phyloP scores from a whole-genome alignment of 768 basidiomycete species.

The Termitomyces sp. region DNA sequence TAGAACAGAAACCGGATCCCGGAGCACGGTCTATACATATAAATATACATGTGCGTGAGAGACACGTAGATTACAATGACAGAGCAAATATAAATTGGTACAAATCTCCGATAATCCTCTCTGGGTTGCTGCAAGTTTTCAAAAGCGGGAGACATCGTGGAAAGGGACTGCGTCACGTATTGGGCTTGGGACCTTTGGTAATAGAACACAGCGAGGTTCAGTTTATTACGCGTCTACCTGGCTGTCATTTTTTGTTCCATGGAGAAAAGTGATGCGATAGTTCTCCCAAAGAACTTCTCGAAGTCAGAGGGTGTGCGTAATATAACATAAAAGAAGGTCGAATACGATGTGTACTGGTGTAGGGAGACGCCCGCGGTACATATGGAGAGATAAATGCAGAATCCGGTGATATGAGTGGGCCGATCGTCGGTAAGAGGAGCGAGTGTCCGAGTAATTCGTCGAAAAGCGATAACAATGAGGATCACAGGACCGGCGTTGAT shows the following conservation, averaged over 20 bases:
- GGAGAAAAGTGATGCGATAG: background rate
- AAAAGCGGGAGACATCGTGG: background rate
- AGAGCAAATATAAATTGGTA: background rate
- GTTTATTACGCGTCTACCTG: background rate
- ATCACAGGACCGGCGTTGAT: background rate
- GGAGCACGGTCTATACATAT: background rate
- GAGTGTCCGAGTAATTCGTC: background rate
- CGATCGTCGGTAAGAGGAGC: background rate
- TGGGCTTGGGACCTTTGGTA: background rate
- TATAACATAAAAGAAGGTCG: background rate
- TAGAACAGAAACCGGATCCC: background rate
- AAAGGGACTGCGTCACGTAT: background rate
- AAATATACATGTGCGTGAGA: background rate
- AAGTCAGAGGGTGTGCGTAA: background rate
- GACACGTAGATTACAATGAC: background rate
- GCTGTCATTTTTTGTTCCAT: background rate
- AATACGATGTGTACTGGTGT: background rate
- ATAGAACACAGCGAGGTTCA: background rate
- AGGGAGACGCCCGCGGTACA: background rate
- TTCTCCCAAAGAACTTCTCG: background rate
- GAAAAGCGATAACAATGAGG: background rate
- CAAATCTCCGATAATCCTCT: background rate
- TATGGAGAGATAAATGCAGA: background rate
- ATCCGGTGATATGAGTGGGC: background rate
- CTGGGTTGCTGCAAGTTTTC: background rate